Percentiles rank a stretch among this genome's conserved stretches.
phyloP scores from a whole-genome alignment of 1,284 basidiomycete species.

The Cryptococcus sp. region DNA sequence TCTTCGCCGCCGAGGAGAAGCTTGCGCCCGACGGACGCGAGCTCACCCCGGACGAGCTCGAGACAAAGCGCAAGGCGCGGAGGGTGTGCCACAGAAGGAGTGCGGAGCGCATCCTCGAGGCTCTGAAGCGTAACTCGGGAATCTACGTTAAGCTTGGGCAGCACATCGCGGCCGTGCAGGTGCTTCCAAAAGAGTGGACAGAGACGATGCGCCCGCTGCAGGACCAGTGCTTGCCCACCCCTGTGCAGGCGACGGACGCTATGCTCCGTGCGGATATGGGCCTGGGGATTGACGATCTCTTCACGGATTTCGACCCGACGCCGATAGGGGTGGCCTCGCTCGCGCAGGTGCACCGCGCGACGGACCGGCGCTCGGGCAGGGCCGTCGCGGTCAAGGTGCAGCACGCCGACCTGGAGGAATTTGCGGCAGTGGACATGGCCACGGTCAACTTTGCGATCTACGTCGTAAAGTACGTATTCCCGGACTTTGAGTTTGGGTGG shows the following conservation, averaged over 20 bases:
- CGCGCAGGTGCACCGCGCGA: constrained; percentile 90
- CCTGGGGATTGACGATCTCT: constrained; percentile 44
- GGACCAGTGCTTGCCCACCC: constrained; percentile 59
- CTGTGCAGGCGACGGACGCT: constrained; percentile 40
- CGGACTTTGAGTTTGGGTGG: constrained; percentile 80
- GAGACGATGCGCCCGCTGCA: constrained; percentile 67
- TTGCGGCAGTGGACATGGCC: constrained; percentile 74
- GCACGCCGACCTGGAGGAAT: constrained; percentile 91
- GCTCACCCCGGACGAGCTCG: constrained; percentile 53
- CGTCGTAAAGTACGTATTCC: constrained; percentile 79
- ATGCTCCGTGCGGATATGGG: constrained; percentile 46
- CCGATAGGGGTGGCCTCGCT: constrained; percentile 92
- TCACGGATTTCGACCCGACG: constrained; percentile 78
- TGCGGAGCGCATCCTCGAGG: constrained; percentile 69
- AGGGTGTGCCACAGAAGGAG: constrained; percentile 77
- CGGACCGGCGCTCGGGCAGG: constrained; percentile 65
- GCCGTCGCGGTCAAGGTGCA: constrained; percentile 95
- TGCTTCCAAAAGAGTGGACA: constrained; percentile 73
- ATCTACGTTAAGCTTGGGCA: constrained; percentile 62
- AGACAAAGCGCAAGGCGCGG: constrained; percentile 58
- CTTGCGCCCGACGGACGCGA: constrained; percentile 49
- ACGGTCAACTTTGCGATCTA: constrained; percentile 56
- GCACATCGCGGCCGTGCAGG: constrained; percentile 66
- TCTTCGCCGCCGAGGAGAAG: constrained; percentile 56
- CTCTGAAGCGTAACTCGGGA: constrained; percentile 77